phyloP scores from a whole-genome alignment of 805 yeast genomes.

The Metschnikowia chrysomelidarum region DNA sequence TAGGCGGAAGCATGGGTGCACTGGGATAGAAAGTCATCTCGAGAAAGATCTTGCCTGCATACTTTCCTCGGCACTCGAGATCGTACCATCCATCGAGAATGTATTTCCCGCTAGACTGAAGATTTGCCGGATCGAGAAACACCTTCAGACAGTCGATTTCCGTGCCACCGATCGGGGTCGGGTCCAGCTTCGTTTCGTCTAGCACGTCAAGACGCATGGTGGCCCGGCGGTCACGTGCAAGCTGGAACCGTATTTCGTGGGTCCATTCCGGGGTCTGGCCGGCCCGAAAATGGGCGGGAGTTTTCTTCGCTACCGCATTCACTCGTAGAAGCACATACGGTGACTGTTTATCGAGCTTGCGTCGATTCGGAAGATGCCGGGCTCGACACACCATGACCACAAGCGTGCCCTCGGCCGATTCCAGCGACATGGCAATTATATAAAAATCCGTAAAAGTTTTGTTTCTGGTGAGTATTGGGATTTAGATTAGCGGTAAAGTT shows the following conservation, averaged over 20 bases:
- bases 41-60: conserved; percentile 84
- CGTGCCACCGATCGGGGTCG: conserved; percentile 80
- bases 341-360: conserved; percentile 87
- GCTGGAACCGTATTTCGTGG: conserved; percentile 64
- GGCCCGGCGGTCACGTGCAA: conserved; percentile 63
- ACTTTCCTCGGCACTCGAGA: conserved; percentile 60
- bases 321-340: conserved; percentile 85
- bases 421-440: conserved; percentile 18
- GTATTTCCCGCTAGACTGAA: conserved; percentile 49
- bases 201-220: conserved; percentile 68
- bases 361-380: conserved; percentile 79
- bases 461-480: no score
- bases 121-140: conserved; percentile 49
- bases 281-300: conserved; percentile 76
- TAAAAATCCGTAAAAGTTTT: no score
- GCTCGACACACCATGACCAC: conserved; percentile 79
- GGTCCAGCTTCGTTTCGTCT: conserved; percentile 83
- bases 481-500: no score
- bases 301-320: conserved; percentile 77
- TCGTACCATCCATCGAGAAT: conserved; percentile 89
- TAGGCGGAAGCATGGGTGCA: conserved; percentile 44
- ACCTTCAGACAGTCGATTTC: conserved; percentile 77
- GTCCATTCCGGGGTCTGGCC: conserved; percentile 95
- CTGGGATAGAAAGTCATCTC: conserved; percentile 90
- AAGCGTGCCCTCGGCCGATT: conserved; percentile 51